Evolutionary conservation across 768 basidiomycete genomes (phyloP).

Genomic region (Russula olivacea): DNA sequence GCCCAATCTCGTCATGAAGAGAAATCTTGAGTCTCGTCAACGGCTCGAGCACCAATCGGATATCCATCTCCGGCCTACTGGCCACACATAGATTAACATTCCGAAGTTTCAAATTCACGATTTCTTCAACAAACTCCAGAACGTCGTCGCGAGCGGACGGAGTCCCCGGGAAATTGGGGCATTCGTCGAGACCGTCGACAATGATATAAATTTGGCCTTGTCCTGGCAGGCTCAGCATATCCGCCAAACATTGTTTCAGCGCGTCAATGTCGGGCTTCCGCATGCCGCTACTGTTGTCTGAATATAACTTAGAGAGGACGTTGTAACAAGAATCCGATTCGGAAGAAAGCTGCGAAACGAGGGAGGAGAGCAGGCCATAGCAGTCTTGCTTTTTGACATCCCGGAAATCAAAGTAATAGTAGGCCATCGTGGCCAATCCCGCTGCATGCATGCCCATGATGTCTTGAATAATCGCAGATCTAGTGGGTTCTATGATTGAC

Average conservation of each 20-base stretch:
- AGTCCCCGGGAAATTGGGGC: background rate
- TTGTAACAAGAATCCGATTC: background rate
- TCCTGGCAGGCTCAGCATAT: background rate
- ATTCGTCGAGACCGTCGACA: background rate
- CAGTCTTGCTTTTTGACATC: conserved; percentile 2
- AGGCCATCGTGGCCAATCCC: conserved; percentile 5
- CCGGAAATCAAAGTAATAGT: conserved; percentile 13
- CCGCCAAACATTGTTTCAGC: background rate
- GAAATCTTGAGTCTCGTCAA: background rate
- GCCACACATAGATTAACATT: background rate
- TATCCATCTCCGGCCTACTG: background rate
- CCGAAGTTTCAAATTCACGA: background rate
- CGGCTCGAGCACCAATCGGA: background rate
- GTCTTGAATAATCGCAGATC: conserved; percentile 2
- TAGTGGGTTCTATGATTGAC: background rate
- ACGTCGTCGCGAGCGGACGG: background rate
- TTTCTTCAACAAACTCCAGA: background rate
- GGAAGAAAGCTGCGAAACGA: background rate
- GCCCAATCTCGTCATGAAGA: background rate
- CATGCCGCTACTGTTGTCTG: background rate
- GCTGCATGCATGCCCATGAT: background rate
- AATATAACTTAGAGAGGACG: background rate
- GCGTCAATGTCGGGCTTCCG: background rate
- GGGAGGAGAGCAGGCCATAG: background rate
- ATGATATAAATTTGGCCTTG: conserved; percentile 1